A percentile compares a stretch with the other conserved stretches of the same genome.
Conservation (phyloP, 805 yeast species). For the Wickerhamiella siamensis region DNA sequence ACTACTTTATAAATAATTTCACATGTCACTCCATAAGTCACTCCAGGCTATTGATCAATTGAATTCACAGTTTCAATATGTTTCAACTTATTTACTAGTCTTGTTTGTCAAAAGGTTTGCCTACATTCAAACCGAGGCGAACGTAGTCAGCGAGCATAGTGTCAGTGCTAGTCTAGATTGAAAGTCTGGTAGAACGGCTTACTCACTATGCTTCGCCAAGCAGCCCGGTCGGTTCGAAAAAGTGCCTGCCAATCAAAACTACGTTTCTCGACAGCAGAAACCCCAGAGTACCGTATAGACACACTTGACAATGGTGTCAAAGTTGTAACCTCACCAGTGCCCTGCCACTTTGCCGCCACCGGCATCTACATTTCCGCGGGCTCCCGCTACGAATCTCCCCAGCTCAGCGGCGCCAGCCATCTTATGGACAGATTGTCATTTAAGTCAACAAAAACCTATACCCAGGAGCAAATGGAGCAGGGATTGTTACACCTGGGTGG, state of each 20-base stretch:
- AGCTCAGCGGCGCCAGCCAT: constrained; percentile 64
- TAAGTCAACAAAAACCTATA: constrained; percentile 23
- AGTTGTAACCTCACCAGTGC: constrained; percentile 70
- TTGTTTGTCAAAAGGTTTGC: too few relatives aligned
- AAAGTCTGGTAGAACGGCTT: too few relatives aligned
- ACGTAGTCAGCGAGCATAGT: too few relatives aligned
- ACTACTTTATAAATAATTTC: too few relatives aligned
- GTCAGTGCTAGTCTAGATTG: too few relatives aligned
- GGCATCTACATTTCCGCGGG: constrained; percentile 89
- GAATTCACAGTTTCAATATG: too few relatives aligned
- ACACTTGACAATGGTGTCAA: constrained; percentile 62
- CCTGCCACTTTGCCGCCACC: constrained; percentile 82
- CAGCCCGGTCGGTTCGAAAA: neutral
- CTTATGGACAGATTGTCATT: constrained; percentile 73
- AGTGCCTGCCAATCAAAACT: constrained; percentile 16
- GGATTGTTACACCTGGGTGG: constrained; percentile 75
- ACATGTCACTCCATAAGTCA: too few relatives aligned
- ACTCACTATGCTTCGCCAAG: constrained; percentile 7
- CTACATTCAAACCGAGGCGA: too few relatives aligned
- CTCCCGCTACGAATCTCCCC: constrained; percentile 57
- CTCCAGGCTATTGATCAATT: too few relatives aligned
- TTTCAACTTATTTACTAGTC: too few relatives aligned
- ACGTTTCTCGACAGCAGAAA: neutral
- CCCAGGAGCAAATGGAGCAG: constrained; percentile 60
- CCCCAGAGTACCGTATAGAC: constrained; percentile 11